Conservation (phyloP, 352 stramenopile genomes). For the Pythium brachiatum region DNA sequence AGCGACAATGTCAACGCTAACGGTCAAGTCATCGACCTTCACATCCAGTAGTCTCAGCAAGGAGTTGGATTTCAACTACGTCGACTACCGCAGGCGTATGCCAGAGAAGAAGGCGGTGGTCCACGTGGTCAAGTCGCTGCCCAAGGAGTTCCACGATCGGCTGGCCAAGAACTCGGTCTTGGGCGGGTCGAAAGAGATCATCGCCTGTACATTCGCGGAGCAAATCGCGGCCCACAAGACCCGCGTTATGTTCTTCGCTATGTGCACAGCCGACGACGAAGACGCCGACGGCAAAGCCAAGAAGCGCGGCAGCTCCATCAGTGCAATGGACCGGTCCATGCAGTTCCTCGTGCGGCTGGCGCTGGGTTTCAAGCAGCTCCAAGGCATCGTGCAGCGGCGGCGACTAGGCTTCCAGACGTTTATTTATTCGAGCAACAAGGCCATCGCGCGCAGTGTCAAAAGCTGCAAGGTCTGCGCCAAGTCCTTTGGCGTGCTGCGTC, state of each 20-base stretch:
- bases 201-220: constrained; percentile 29
- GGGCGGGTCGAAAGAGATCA: constrained; percentile 31
- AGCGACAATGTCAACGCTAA: constrained; percentile 5
- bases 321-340: constrained; percentile 26
- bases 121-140: constrained; percentile 60
- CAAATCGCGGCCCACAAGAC: constrained; percentile 21
- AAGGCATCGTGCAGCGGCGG: constrained; percentile 25
- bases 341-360: constrained; percentile 27
- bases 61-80: constrained; percentile 17
- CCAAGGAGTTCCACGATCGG: constrained; percentile 51
- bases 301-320: not conserved
- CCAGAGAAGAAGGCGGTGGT: constrained; percentile 22
- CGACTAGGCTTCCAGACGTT: constrained; percentile 37
- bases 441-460: constrained; percentile 17
- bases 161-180: constrained; percentile 33
- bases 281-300: not conserved
- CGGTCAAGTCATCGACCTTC: constrained; percentile 20
- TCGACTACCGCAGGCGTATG: constrained; percentile 18
- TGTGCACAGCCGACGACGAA: constrained; percentile 34
- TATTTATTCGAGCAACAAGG: constrained; percentile 27
- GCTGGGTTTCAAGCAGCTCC: constrained; percentile 20
- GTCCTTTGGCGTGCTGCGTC: constrained; percentile 27
- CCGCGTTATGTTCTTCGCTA: constrained; percentile 30
- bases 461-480: constrained; percentile 35
- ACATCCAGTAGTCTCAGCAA: constrained; percentile 10